Conservation (phyloP, 164 flowering plant genomes). For the Amborella trichopoda region DNA sequence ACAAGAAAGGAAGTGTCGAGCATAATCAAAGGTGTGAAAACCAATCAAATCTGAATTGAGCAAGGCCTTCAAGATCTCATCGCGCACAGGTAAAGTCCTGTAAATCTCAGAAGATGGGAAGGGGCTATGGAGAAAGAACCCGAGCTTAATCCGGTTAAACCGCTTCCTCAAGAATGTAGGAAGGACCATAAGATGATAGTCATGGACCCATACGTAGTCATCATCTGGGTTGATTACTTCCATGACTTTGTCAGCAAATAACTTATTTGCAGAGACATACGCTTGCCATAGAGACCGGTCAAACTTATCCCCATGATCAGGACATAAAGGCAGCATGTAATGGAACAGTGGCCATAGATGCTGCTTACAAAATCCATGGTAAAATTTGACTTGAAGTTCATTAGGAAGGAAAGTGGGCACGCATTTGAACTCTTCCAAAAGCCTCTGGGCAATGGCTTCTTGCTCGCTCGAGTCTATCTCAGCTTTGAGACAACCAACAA, state of each 20-base stretch:
- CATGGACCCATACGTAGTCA: conserved; percentile 2
- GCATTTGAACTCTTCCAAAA: conserved; percentile 18
- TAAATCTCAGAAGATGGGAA: conserved; percentile 13
- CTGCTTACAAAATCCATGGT: conserved; percentile 15
- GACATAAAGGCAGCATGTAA: conserved; percentile 22
- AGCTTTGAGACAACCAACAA: conserved; percentile 39
- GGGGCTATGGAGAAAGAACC: conserved; percentile 2
- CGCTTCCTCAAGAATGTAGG: conserved; percentile 16
- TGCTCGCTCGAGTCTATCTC: conserved; percentile 34
- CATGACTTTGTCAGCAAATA: conserved; percentile 22
- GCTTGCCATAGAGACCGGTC: conserved; percentile 22
- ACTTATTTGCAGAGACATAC: conserved; percentile 21
- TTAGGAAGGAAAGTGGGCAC: conserved; percentile 22
- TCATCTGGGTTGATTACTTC: conserved; percentile 15
- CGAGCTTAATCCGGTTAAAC: conserved; percentile 10
- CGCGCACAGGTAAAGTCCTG: conserved; percentile 14
- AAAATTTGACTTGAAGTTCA: conserved; percentile 15
- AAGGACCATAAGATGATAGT: conserved; percentile 9
- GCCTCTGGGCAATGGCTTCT: conserved; percentile 15
- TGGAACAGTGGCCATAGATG: conserved; percentile 16
- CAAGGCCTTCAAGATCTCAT: conserved; percentile 14
- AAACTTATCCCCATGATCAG: conserved; percentile 18
- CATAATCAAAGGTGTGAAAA: conserved; percentile 15
- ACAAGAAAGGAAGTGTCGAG: conserved; percentile 14
- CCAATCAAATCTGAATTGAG: conserved; percentile 14